Conservation (phyloP, 257 asterid genomes). For the Solanum pinnatisectum region DNA sequence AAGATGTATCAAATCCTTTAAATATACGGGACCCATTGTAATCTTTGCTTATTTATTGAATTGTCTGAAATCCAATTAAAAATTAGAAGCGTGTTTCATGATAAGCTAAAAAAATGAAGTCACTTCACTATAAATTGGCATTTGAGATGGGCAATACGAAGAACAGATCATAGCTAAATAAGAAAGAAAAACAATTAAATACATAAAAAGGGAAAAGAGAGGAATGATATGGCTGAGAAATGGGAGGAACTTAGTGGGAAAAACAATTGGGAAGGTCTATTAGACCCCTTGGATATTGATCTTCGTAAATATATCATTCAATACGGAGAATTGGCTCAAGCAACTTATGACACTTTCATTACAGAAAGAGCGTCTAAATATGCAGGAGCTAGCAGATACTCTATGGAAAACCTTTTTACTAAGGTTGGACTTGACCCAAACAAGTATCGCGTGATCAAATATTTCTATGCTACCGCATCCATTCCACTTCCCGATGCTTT, state of each 20-base stretch:
- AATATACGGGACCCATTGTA: neutral
- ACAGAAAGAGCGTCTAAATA: slow-evolving; percentile 47
- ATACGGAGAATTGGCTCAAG: slow-evolving; percentile 69
- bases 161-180: neutral
- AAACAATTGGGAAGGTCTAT: slow-evolving; percentile 47
- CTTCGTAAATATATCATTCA: slow-evolving; percentile 62
- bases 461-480: slow-evolving; percentile 54
- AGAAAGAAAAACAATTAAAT: neutral
- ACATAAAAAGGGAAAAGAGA: too few species aligned
- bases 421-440: slow-evolving; percentile 39
- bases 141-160: neutral
- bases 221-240: slow-evolving; percentile 16
- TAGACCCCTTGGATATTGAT: slow-evolving; percentile 60
- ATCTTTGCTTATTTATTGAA: neutral
- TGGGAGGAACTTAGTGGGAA: slow-evolving; percentile 67
- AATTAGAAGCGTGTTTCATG: neutral
- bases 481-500: slow-evolving; percentile 53
- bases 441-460: slow-evolving; percentile 49
- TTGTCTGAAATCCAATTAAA: neutral
- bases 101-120: neutral
- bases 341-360: slow-evolving; percentile 67
- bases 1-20: neutral
- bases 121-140: neutral
- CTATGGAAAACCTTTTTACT: slow-evolving; percentile 34
- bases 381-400: slow-evolving; percentile 53